Conservation (phyloP, 2,329 filamentous ascomycete genomes). For the Alternaria arbusti region DNA sequence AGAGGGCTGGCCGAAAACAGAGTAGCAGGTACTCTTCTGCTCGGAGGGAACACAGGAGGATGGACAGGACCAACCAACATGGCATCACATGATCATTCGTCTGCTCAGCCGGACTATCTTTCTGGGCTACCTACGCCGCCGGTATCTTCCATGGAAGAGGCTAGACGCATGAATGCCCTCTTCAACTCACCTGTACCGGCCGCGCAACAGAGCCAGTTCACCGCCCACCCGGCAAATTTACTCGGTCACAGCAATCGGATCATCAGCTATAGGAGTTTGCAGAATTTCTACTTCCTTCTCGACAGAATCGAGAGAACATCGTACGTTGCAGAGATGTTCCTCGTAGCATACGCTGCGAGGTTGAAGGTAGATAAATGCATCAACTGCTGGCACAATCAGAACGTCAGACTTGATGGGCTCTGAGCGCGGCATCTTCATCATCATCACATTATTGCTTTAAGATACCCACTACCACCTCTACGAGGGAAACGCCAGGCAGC, state of each 20-base stretch:
- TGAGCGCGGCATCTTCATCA: background rate
- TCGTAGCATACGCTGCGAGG: conserved; percentile 23
- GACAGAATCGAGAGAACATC: conserved; percentile 32
- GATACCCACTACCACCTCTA: background rate
- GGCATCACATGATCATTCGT: conserved; percentile 20
- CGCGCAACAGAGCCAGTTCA: background rate
- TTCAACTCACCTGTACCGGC: background rate
- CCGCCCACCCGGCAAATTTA: background rate
- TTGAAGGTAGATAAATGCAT: conserved; percentile 29
- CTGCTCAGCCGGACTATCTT: background rate
- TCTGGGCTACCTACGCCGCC: background rate
- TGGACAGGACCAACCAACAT: background rate
- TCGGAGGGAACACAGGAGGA: background rate
- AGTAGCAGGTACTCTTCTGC: background rate
- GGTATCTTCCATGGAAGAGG: background rate
- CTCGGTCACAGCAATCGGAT: background rate
- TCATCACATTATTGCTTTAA: background rate
- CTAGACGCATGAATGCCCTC: background rate
- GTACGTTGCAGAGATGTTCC: conserved; percentile 16
- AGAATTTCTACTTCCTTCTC: conserved; percentile 36
- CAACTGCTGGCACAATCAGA: conserved; percentile 32
- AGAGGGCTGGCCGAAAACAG: background rate
- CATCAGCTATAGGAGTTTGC: conserved; percentile 28
- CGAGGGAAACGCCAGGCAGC: background rate
- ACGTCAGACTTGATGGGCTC: conserved; percentile 12